These are phyloP conservation scores for Mycena citricolor DNA, from an alignment of 1,284 basidiomycete genomes.

Conservation along the genomic window DNA sequence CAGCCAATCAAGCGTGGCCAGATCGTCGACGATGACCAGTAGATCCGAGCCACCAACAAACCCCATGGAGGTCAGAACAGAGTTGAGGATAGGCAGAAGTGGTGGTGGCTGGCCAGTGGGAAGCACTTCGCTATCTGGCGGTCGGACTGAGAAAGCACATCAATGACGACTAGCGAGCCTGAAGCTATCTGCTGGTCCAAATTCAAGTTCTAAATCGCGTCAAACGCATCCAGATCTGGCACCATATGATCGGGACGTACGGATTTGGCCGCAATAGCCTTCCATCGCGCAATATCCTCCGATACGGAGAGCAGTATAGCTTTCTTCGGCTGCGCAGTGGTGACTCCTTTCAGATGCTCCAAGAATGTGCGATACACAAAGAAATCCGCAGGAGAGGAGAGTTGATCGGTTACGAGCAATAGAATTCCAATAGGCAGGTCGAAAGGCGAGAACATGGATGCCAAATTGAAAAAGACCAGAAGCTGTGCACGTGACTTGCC, in stretches of 20 bases:
- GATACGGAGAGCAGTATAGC: constrained; percentile 56
- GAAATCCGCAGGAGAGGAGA: constrained; percentile 67
- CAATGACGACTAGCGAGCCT: constrained; percentile 51
- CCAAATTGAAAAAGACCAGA: too few relatives aligned
- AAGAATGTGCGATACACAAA: constrained; percentile 53
- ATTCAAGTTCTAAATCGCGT: constrained; percentile 50
- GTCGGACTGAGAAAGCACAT: constrained; percentile 37
- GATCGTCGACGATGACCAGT: constrained; percentile 66
- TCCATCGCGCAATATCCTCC: constrained; percentile 58
- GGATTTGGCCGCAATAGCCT: constrained; percentile 57
- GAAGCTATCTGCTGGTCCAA: constrained; percentile 44
- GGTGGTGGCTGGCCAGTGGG: constrained; percentile 21
- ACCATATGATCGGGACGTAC: constrained; percentile 36
- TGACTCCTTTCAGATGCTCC: constrained; percentile 49
- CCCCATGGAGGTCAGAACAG: constrained; percentile 36
- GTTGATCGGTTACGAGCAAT: constrained; percentile 64
- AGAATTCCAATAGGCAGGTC: constrained; percentile 47
- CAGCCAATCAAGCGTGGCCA: constrained; percentile 66
- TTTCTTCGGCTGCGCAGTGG: constrained; percentile 30
- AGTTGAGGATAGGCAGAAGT: constrained; percentile 36
- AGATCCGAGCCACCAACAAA: constrained; percentile 22
- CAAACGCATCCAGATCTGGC: background rate
- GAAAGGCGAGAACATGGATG: constrained; percentile 43
- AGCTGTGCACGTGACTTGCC: too few relatives aligned
- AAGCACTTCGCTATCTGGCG: constrained; percentile 20